Evolutionary conservation across 2,329 filamentous ascomycete species (phyloP).

Genomic region (Claviceps digitariae): DNA sequence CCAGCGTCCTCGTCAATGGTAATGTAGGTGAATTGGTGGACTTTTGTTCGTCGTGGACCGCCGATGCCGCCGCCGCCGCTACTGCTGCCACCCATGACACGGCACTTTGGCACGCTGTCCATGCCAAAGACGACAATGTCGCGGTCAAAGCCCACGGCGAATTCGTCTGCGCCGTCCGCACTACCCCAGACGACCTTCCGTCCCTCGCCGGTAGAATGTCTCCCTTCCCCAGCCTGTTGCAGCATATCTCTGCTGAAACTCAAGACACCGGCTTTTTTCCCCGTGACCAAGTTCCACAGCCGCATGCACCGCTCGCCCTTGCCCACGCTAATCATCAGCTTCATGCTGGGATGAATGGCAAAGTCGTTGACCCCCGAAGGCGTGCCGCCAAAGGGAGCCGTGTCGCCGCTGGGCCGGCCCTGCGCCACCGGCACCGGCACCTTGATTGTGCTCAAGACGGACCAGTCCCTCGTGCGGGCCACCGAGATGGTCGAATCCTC

Average conservation of each 20-base stretch:
- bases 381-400: conserved; percentile 64
- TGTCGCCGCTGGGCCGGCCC: conserved; percentile 80
- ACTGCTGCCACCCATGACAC: conserved; percentile 42
- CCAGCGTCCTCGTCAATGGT: conserved; percentile 28
- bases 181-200: conserved; percentile 68
- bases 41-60: conserved; percentile 48
- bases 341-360: conserved; percentile 90
- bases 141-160: conserved; percentile 77
- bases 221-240: conserved; percentile 60
- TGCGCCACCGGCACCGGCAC: conserved; percentile 69
- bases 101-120: conserved; percentile 70
- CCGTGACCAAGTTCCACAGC: conserved; percentile 92
- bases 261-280: conserved; percentile 85
- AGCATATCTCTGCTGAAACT: conserved; percentile 68
- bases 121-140: conserved; percentile 77
- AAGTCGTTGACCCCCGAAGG: conserved; percentile 91
- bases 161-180: conserved; percentile 61
- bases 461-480: conserved; percentile 79
- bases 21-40: conserved; percentile 72
- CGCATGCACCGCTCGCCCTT: conserved; percentile 85
- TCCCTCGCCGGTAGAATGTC: conserved; percentile 69
- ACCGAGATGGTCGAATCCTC: conserved; percentile 90
- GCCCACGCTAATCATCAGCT: conserved; percentile 87
- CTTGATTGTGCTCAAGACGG: conserved; percentile 74
- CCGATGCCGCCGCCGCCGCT: neutral